phyloP scores from a whole-genome alignment of 129 eudicot species.

The Centaurea solstitialis region DNA sequence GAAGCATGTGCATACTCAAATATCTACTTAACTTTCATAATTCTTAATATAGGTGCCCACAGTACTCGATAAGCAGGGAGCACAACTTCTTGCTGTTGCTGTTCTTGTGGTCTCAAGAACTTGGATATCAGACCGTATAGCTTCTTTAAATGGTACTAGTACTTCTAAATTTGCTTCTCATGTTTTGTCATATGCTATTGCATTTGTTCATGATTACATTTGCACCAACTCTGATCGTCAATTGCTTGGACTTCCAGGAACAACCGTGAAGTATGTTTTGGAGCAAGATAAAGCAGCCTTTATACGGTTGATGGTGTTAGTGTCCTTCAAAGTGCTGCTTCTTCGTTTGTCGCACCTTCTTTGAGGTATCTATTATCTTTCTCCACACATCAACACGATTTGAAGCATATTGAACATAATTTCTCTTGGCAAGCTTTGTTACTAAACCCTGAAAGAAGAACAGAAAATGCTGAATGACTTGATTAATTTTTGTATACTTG shows the following conservation, averaged over 20 bases:
- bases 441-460: not conserved
- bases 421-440: not conserved
- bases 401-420: not conserved
- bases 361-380: constrained; percentile 58
- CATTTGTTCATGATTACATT: not conserved
- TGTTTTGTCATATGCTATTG: not conserved
- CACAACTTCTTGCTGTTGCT: constrained; percentile 93
- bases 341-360: constrained; percentile 96
- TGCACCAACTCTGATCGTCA: not conserved
- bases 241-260: constrained; percentile 51
- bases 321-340: constrained; percentile 96
- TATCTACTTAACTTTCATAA: constrained; percentile 21
- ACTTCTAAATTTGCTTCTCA: not conserved
- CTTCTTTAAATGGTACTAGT: constrained; percentile 84
- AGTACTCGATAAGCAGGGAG: constrained; percentile 93
- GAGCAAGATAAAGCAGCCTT: constrained; percentile 96
- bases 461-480: not conserved
- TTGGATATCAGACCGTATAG: constrained; percentile 94
- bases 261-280: constrained; percentile 91
- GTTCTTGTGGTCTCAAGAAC: constrained; percentile 90
- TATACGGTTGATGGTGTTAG: constrained; percentile 83
- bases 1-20: constrained; percentile 1
- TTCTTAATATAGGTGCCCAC: constrained; percentile 82
- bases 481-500: not conserved
- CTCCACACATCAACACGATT: not conserved